Conservation (phyloP, 2,329 filamentous ascomycete species). For the Penicillium sp. region DNA sequence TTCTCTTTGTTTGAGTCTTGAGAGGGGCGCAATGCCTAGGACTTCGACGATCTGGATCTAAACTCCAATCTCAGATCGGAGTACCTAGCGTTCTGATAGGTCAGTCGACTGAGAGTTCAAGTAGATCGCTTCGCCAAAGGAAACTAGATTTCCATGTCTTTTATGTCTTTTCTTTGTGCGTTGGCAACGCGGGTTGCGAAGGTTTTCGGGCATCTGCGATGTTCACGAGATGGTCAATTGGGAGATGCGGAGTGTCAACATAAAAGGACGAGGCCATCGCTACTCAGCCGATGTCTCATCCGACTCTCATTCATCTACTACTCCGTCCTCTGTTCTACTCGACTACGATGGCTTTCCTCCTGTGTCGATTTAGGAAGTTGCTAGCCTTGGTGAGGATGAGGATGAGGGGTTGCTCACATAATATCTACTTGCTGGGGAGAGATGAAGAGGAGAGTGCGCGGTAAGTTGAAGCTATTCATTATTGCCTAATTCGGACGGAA, state of each 20-base stretch:
- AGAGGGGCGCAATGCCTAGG: background rate
- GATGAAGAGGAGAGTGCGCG: slow-evolving; percentile 21
- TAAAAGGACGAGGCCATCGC: background rate
- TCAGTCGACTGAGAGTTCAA: background rate
- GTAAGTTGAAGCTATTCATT: slow-evolving; percentile 9
- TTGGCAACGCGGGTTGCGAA: background rate
- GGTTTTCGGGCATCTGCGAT: background rate
- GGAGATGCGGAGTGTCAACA: background rate
- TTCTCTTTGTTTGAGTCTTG: slow-evolving; percentile 5
- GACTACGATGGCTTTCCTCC: background rate
- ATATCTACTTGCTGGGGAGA: slow-evolving; percentile 22
- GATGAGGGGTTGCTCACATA: slow-evolving; percentile 1
- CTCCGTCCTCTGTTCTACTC: background rate
- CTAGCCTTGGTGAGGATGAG: slow-evolving; percentile 1
- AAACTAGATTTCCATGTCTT: background rate
- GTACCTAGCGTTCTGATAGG: background rate
- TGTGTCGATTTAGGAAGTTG: background rate
- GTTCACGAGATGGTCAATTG: background rate
- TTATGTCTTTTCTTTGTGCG: slow-evolving; percentile 5
- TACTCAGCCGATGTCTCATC: background rate
- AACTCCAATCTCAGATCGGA: too few relatives aligned
- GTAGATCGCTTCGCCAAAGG: too few relatives aligned
- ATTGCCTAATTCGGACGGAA: background rate
- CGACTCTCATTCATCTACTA: too few relatives aligned
- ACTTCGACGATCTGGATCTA: background rate